Conservation (phyloP, 148 eudicot genomes). For the Dysphania ambrosioides region DNA sequence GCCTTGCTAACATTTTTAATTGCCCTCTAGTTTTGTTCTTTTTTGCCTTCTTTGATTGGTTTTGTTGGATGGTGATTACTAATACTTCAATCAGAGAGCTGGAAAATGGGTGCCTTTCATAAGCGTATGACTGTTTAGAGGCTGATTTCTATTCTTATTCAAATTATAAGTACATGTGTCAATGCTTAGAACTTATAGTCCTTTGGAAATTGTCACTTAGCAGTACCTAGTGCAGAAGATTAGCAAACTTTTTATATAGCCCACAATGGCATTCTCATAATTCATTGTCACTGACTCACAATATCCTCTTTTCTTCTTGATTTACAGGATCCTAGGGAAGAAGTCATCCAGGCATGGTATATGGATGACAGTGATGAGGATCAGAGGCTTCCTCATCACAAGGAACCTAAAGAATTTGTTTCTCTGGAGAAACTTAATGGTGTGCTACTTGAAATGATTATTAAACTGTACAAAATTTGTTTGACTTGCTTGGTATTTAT, state of each 20-base stretch:
- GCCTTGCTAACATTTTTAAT: too few species aligned
- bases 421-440: constrained; percentile 72
- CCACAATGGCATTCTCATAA: not conserved
- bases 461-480: not conserved
- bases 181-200: not conserved
- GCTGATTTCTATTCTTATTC: too few species aligned
- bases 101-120: too few species aligned
- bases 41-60: too few species aligned
- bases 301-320: constrained; percentile 5
- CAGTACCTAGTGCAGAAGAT: not conserved
- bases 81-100: too few species aligned
- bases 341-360: constrained; percentile 95
- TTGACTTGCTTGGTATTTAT: not conserved
- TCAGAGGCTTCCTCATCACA: constrained; percentile 89
- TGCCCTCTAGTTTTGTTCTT: too few species aligned
- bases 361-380: constrained; percentile 91
- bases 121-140: too few species aligned
- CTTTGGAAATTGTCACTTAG: not conserved
- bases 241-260: not conserved
- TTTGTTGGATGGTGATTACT: too few species aligned
- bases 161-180: too few species aligned
- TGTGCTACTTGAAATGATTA: constrained; percentile 9
- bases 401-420: constrained; percentile 75
- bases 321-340: constrained; percentile 73
- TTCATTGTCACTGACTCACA: not conserved